Conservation (phyloP, 345 rosid genomes). For the Boechera stricta region DNA sequence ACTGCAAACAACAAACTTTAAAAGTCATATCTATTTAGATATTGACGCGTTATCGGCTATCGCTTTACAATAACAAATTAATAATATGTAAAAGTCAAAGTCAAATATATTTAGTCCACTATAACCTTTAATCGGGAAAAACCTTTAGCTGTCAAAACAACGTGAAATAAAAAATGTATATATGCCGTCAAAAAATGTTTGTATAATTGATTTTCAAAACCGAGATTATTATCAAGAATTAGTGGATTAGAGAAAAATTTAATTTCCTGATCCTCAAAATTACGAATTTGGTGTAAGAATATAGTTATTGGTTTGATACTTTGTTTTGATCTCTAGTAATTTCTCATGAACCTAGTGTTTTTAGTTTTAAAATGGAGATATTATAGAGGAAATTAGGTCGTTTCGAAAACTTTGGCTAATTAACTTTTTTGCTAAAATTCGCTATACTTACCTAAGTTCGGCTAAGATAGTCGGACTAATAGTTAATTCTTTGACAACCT, state of each 20-base stretch:
- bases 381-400: neutral
- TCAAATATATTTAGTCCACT: slow-evolving; percentile 13
- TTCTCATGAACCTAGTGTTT: neutral
- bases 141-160: slow-evolving; percentile 1
- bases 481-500: too few species aligned
- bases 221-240: neutral
- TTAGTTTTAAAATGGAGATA: neutral
- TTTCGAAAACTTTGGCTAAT: neutral
- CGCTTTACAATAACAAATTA: neutral
- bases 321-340: neutral
- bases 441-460: too few species aligned
- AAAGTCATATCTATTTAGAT: neutral
- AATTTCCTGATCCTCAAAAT: neutral
- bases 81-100: slow-evolving; percentile 10
- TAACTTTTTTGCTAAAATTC: neutral
- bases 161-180: neutral
- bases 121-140: neutral
- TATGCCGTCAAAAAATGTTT: neutral
- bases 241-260: neutral
- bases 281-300: neutral
- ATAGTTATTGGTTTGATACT: neutral
- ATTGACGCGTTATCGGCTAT: slow-evolving; percentile 13
- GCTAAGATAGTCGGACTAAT: too few species aligned
- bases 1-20: neutral
- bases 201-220: neutral